These are phyloP conservation scores for Cardiospermum halicacabum DNA, from an alignment of 345 rosid species.

Conservation along the genomic window DNA sequence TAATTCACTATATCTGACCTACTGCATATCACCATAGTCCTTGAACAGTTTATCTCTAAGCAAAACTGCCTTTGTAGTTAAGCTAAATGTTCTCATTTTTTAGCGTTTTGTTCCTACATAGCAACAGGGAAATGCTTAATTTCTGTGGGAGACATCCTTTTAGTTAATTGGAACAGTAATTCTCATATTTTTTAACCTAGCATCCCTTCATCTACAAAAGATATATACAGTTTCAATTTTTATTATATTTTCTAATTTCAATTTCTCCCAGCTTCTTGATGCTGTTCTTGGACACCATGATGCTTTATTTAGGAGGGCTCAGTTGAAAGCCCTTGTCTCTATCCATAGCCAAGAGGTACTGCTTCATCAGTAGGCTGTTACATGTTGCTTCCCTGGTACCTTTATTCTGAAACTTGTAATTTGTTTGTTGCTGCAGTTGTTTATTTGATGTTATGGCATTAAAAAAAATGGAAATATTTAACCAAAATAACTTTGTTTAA, in stretches of 20 bases:
- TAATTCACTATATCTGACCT: background rate
- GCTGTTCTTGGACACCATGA: slow-evolving; percentile 63
- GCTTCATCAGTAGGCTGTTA: slow-evolving; percentile 10
- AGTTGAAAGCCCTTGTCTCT: slow-evolving; percentile 79
- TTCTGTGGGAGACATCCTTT: background rate
- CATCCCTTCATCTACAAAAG: background rate
- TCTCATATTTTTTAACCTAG: background rate
- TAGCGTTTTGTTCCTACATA: background rate
- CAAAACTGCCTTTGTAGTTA: background rate
- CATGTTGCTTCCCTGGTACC: background rate
- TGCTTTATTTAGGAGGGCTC: slow-evolving; percentile 74
- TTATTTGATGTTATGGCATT: slow-evolving; percentile 4
- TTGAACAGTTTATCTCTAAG: background rate
- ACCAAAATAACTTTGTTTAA: slow-evolving; percentile 3
- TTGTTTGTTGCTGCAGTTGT: background rate
- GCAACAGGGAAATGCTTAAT: background rate
- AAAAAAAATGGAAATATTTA: slow-evolving; percentile 8
- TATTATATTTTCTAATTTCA: slow-evolving; percentile 9
- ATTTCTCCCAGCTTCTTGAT: slow-evolving; percentile 54
- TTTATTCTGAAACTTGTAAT: background rate
- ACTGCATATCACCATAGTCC: background rate
- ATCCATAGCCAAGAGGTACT: slow-evolving; percentile 77
- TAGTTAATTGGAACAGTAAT: background rate
- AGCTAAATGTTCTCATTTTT: background rate
- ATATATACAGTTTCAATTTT: slow-evolving; percentile 3